Evolutionary conservation across 1,139 yeast species (phyloP).

Genomic region (Casaregolazyma suthepensis): DNA sequence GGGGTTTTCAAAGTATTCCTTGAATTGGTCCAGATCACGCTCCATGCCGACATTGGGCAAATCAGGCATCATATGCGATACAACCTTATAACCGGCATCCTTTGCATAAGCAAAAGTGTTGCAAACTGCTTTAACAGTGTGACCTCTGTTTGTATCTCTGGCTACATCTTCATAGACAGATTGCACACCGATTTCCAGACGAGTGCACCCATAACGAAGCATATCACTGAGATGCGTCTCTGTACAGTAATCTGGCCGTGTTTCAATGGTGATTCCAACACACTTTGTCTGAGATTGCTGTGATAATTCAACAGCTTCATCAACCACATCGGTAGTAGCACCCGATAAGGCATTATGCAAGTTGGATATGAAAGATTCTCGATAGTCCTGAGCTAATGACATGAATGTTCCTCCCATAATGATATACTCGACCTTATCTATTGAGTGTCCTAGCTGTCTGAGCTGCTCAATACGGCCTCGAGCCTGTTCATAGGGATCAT

Average conservation of each 20-base stretch:
- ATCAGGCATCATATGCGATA: slow-evolving; percentile 99
- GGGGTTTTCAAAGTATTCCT: slow-evolving; percentile 95
- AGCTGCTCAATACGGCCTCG: slow-evolving; percentile 96
- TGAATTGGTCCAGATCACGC: slow-evolving; percentile 90
- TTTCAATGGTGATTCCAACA: slow-evolving; percentile 97
- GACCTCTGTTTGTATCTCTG: slow-evolving; percentile 96
- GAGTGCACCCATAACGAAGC: slow-evolving; percentile 93
- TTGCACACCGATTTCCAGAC: slow-evolving; percentile 96
- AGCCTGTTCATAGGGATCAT: slow-evolving; percentile 98
- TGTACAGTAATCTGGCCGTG: slow-evolving; percentile 98
- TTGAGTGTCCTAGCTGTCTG: slow-evolving; percentile 90
- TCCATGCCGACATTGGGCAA: slow-evolving; percentile 98
- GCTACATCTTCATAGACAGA: slow-evolving; percentile 98
- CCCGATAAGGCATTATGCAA: slow-evolving; percentile 95
- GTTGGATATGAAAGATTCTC: slow-evolving; percentile 83
- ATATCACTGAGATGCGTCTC: slow-evolving; percentile 92
- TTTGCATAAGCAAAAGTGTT: slow-evolving; percentile 93
- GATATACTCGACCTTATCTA: slow-evolving; percentile 94
- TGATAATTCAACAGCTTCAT: slow-evolving; percentile 84
- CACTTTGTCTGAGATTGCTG: slow-evolving; percentile 95
- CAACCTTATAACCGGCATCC: slow-evolving; percentile 97
- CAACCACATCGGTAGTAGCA: slow-evolving; percentile 77
- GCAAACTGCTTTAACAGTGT: slow-evolving; percentile 92
- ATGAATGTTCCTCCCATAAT: slow-evolving; percentile 99
- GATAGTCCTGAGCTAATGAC: slow-evolving; percentile 84